These are phyloP conservation scores for Eucalyptus tenuipes DNA, from an alignment of 345 rosid genomes.

Conservation along the genomic window DNA sequence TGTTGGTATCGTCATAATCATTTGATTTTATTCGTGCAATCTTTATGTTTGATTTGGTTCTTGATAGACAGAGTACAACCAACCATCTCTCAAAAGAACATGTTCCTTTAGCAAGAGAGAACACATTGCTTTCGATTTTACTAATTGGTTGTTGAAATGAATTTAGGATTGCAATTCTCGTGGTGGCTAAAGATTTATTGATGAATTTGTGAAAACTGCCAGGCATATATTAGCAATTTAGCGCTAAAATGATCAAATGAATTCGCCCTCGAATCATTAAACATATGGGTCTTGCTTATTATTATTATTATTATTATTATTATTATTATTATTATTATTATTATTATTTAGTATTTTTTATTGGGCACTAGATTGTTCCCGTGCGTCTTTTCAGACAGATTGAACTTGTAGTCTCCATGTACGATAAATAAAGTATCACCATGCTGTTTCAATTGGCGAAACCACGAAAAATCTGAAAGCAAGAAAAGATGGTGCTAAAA, in stretches of 20 bases:
- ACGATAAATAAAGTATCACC: neutral
- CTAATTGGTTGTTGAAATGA: too few species aligned
- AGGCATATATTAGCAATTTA: neutral
- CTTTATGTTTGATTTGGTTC: neutral
- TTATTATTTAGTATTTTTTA: neutral
- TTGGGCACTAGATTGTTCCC: neutral
- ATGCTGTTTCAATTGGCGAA: neutral
- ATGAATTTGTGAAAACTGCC: neutral
- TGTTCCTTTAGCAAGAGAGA: neutral
- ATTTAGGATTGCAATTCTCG: too few species aligned
- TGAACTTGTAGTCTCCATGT: neutral
- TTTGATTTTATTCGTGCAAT: neutral
- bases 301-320: too few species aligned
- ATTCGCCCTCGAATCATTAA: neutral
- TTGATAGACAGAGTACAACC: accelerated
- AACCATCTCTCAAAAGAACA: neutral
- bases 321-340: too few species aligned
- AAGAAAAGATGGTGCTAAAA: neutral
- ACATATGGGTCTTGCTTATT: accelerated
- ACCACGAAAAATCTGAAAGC: neutral
- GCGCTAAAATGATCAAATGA: neutral
- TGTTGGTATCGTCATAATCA: neutral
- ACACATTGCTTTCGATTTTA: neutral
- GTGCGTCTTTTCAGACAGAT: neutral
- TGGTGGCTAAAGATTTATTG: neutral